phyloP scores from a whole-genome alignment of 257 asterid genomes.

The Scutellaria baicalensis region DNA sequence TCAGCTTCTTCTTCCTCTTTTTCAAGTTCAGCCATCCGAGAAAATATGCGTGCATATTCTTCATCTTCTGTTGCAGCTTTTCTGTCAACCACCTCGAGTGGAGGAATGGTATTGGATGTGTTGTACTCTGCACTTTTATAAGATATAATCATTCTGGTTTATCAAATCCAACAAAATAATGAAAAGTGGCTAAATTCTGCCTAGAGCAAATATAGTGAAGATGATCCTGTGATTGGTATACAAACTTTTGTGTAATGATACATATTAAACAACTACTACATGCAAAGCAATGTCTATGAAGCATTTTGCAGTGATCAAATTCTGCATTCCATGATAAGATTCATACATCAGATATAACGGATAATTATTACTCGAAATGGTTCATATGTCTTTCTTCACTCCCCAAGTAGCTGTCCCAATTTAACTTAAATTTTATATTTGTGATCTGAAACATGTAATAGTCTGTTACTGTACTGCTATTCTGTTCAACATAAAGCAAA shows the following conservation, averaged over 20 bases:
- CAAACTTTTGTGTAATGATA: not conserved
- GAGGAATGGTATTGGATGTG: slow-evolving; percentile 20
- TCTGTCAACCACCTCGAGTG: slow-evolving; percentile 19
- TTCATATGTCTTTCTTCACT: not conserved
- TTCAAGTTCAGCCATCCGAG: slow-evolving; percentile 68
- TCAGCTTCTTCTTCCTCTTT: slow-evolving; percentile 86
- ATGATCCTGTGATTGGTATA: not conserved
- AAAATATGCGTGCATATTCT: slow-evolving; percentile 46
- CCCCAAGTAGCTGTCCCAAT: not conserved
- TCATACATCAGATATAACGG: not conserved
- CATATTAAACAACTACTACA: not conserved
- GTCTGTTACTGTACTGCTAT: not conserved
- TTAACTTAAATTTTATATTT: not conserved
- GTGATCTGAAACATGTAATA: not conserved
- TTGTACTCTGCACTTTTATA: slow-evolving; percentile 22
- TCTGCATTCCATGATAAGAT: not conserved
- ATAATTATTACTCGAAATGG: not conserved
- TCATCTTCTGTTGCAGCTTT: slow-evolving; percentile 46
- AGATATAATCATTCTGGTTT: not conserved
- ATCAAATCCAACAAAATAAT: slow-evolving; percentile 6
- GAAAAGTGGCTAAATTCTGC: not conserved
- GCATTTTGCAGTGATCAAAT: not conserved
- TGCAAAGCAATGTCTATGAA: not conserved
- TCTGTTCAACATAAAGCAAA: not conserved
- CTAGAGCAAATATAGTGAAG: not conserved